Conservation (phyloP, 164 flowering plant genomes). For the Chimonanthus salicifolius region DNA sequence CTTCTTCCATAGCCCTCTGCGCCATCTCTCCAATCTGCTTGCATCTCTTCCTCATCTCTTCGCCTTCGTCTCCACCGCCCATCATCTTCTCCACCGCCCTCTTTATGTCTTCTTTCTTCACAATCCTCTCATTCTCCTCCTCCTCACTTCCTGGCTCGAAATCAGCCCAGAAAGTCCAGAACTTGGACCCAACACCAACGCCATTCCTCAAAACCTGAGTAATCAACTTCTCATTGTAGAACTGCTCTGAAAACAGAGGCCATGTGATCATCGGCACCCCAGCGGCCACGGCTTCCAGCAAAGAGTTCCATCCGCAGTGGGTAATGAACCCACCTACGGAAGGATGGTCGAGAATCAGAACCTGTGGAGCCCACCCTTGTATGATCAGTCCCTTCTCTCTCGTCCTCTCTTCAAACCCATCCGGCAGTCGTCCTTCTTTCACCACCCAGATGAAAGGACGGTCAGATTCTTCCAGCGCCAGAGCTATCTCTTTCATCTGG, state of each 20-base stretch:
- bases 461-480: slow-evolving; percentile 47
- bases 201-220: slow-evolving; percentile 37
- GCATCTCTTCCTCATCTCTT: slow-evolving; percentile 7
- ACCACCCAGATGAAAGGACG: slow-evolving; percentile 10
- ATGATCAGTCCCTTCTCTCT: slow-evolving; percentile 41
- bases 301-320: slow-evolving; percentile 72
- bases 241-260: slow-evolving; percentile 59
- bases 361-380: slow-evolving; percentile 69
- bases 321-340: slow-evolving; percentile 52
- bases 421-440: neutral
- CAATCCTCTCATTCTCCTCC: slow-evolving; percentile 12
- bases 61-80: slow-evolving; percentile 22
- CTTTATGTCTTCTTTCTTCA: slow-evolving; percentile 13
- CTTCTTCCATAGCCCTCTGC: slow-evolving; percentile 25
- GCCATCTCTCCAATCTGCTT: slow-evolving; percentile 13
- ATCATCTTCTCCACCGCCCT: slow-evolving; percentile 20
- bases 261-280: slow-evolving; percentile 64
- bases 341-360: slow-evolving; percentile 43
- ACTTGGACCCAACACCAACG: slow-evolving; percentile 23
- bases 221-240: slow-evolving; percentile 47
- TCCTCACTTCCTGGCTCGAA: neutral
- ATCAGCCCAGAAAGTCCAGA: neutral
- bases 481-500: slow-evolving; percentile 42
- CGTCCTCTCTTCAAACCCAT: slow-evolving; percentile 12
- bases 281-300: slow-evolving; percentile 38